phyloP scores from a whole-genome alignment of 257 asterid species.

The Solanum megistacrolobum region DNA sequence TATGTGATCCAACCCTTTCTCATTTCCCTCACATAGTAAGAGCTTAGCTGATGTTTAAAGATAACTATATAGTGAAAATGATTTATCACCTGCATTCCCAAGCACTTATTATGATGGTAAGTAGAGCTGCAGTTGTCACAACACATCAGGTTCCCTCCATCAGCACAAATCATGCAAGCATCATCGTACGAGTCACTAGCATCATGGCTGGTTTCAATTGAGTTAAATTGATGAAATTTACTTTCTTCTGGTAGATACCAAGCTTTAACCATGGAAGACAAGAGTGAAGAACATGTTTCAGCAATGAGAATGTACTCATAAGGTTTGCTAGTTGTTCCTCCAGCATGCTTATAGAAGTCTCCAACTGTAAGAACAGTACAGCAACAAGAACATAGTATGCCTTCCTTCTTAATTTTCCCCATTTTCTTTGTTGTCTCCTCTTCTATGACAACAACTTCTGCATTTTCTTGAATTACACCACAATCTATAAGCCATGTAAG shows the following conservation, averaged over 20 bases:
- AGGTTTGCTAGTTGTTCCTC: conserved; percentile 6
- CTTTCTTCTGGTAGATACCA: conserved; percentile 27
- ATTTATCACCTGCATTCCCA: conserved; percentile 25
- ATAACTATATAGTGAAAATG: not conserved
- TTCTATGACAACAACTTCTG: conserved; percentile 2
- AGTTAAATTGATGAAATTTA: conserved; percentile 1
- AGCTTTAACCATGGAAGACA: conserved; percentile 24
- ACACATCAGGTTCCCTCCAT: conserved; percentile 48
- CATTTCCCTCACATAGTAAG: not conserved
- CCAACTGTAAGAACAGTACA: conserved; percentile 6
- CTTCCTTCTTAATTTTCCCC: conserved; percentile 30
- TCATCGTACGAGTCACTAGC: conserved; percentile 27
- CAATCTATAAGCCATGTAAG: conserved; percentile 33
- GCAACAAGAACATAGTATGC: conserved; percentile 43
- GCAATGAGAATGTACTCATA: conserved; percentile 14
- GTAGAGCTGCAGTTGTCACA: conserved; percentile 49
- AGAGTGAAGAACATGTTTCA: conserved; percentile 3
- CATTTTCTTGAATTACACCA: conserved; percentile 18
- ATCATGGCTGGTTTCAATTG: conserved; percentile 4
- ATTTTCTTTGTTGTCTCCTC: not conserved
- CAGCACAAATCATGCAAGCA: conserved; percentile 50
- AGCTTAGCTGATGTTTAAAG: not conserved
- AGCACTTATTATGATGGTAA: conserved; percentile 31
- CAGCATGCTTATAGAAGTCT: conserved; percentile 29
- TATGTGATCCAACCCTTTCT: not conserved